Percentiles rank a stretch among this genome's conserved stretches.
These are phyloP conservation scores for Colletotrichum nymphaeae DNA, from an alignment of 2,329 filamentous ascomycete genomes.

Conservation along the genomic window DNA sequence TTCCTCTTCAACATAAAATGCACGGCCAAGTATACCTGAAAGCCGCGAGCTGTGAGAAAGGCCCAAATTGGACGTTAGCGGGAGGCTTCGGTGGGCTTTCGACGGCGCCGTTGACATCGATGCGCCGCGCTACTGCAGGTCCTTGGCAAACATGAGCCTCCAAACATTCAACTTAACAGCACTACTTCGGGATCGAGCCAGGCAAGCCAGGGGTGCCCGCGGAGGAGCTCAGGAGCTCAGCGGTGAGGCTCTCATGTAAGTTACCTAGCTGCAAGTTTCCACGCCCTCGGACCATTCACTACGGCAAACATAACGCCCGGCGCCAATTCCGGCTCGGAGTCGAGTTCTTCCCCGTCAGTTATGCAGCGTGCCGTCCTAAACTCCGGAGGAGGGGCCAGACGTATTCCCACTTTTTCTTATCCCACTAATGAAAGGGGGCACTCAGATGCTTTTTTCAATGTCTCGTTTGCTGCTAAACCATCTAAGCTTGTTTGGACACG, in stretches of 20 bases:
- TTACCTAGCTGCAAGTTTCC: neutral
- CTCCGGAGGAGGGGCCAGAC: neutral
- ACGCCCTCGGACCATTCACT: neutral
- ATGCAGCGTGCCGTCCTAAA: neutral
- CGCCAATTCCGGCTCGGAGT: neutral
- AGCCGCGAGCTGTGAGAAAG: neutral
- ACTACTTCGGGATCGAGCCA: neutral
- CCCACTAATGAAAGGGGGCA: neutral
- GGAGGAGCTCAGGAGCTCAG: neutral
- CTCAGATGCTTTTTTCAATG: conserved; percentile 11
- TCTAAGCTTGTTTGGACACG: neutral
- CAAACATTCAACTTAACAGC: neutral
- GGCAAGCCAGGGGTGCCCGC: neutral
- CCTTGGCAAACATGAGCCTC: neutral
- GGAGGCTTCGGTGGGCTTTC: conserved; percentile 23
- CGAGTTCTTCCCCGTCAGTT: neutral
- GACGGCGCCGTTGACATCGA: conserved; percentile 18
- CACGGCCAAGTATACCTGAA: neutral
- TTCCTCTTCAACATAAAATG: neutral
- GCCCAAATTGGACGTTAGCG: conserved; percentile 13
- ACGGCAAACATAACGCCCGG: neutral
- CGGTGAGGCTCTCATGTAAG: neutral
- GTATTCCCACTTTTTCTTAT: neutral
- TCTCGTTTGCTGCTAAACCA: neutral
- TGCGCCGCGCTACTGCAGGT: conserved; percentile 24